These are phyloP conservation scores for Pisolithus microcarpus DNA, from an alignment of 768 basidiomycete species.

Conservation along the genomic window DNA sequence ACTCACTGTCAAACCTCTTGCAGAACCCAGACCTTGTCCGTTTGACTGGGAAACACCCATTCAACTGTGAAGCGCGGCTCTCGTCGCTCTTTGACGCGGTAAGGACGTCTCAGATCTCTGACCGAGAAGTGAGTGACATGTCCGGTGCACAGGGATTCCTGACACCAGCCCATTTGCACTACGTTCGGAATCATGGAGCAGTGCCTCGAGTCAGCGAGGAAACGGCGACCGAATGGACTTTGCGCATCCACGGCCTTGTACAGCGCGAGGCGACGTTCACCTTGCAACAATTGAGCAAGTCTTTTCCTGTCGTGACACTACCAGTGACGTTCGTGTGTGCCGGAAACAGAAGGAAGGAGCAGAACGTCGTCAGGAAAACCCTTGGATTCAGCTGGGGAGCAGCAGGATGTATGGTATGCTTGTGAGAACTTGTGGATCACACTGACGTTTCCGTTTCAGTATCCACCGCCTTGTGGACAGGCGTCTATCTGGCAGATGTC, in stretches of 20 bases:
- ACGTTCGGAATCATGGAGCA: slow-evolving; percentile 58
- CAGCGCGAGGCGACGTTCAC: slow-evolving; percentile 31
- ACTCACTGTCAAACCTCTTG: background rate
- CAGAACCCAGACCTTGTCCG: slow-evolving; percentile 36
- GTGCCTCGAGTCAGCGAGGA: slow-evolving; percentile 41
- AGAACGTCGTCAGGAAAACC: slow-evolving; percentile 51
- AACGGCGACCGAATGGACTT: slow-evolving; percentile 35
- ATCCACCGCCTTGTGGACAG: slow-evolving; percentile 53
- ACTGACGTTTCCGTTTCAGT: slow-evolving; percentile 18
- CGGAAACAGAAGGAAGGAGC: slow-evolving; percentile 60
- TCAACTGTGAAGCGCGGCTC: slow-evolving; percentile 49
- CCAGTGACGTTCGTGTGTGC: slow-evolving; percentile 60
- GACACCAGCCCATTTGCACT: slow-evolving; percentile 47
- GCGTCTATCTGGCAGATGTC: slow-evolving; percentile 50
- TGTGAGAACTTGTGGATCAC: slow-evolving; percentile 1
- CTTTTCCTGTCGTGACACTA: slow-evolving; percentile 48
- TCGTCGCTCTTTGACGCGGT: slow-evolving; percentile 36
- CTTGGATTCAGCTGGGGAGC: slow-evolving; percentile 54
- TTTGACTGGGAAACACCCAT: slow-evolving; percentile 55
- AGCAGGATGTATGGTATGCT: slow-evolving; percentile 28
- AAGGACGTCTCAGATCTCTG: slow-evolving; percentile 1
- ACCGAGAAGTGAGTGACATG: background rate
- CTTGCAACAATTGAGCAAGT: slow-evolving; percentile 36
- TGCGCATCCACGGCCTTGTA: slow-evolving; percentile 37
- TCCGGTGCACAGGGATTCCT: slow-evolving; percentile 39